Evolutionary conservation across 2,329 filamentous ascomycete genomes (phyloP), one percentile per base, ranked within the genome.

Genomic region (Pseudodiploospora longispora): DNA sequence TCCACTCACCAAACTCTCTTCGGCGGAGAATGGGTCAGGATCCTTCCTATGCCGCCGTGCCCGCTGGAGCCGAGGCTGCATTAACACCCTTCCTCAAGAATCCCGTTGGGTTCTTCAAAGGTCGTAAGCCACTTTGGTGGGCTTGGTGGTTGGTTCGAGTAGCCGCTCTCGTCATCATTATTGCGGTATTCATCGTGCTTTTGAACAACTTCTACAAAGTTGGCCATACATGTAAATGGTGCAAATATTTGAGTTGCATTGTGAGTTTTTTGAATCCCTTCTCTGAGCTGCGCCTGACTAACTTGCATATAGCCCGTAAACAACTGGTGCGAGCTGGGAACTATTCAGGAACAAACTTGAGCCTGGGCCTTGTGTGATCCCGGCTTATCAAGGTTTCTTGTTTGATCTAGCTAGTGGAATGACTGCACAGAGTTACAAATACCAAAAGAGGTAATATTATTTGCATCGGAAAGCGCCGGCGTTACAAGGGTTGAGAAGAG

Each of bases 41-140:
- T 27, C 75, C 81, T 2, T 79, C 85, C 0, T 94, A 94, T 57
- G 73, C 83, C 3, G 79, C 79, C 3, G 84, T 91, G 49, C 73
- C 72, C 29, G 69, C 72, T 10, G 68, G 68, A 12, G 63, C 61
- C 6, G 66, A 65, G 32, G 69, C 72, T 37, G 71, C 71, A 27
- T 69, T 72, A 12, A 70, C 72, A 28, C 62, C 69, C 1, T 80
- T 85, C 52, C 59, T 78, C 44, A 78, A 80, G 55, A 79, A 76
- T 46, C 79, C 84, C 0, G 61, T 82, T 4, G 82, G 80, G 5
- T 96, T 96, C 66, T 97, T 97, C 70, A 91, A 90, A 62, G 88
- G 87, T 19, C 78, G 93, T 12, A 95, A 95, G 62, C 85, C 86
- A 27, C 73, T 95, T 6, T 98, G 93, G 93, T 98, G 93, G 93